A percentile compares a stretch with the other conserved stretches of the same genome.
Evolutionary conservation across 2,329 filamentous ascomycete genomes (phyloP).

Genomic region (Verticillium zaregamsianum): DNA sequence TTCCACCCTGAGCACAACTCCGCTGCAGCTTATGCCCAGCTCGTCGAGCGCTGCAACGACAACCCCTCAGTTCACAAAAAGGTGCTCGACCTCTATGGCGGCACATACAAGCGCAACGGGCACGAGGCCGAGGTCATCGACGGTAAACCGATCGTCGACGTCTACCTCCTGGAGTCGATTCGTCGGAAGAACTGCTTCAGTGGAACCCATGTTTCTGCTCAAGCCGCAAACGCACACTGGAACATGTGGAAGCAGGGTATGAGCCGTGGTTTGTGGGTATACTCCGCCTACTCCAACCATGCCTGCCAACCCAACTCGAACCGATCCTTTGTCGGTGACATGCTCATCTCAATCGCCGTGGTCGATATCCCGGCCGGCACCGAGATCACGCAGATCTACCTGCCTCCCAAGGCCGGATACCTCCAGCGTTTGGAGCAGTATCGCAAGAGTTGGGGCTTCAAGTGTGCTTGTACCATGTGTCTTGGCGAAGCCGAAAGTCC

Average conservation of each 20-base stretch:
- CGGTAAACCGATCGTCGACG: constrained; percentile 29
- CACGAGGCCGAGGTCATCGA: constrained; percentile 27
- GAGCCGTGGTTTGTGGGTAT: constrained; percentile 25
- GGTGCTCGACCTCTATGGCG: constrained; percentile 30
- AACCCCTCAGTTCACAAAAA: constrained; percentile 29
- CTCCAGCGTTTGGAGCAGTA: constrained; percentile 20
- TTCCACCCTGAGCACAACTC: constrained; percentile 34
- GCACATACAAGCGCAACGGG: constrained; percentile 24
- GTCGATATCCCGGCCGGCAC: constrained; percentile 29
- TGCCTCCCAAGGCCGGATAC: constrained; percentile 25
- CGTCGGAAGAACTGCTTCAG: constrained; percentile 36
- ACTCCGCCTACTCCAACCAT: constrained; percentile 32
- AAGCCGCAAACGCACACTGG: constrained; percentile 17
- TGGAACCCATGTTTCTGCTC: constrained; percentile 23
- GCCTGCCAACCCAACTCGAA: constrained; percentile 26
- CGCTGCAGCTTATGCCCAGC: constrained; percentile 36
- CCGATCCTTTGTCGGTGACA: constrained; percentile 29
- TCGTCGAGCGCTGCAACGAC: constrained; percentile 32
- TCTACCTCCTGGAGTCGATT: constrained; percentile 34
- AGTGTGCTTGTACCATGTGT: constrained; percentile 34
- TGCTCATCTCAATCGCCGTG: constrained; percentile 27
- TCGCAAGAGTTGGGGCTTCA: constrained; percentile 31
- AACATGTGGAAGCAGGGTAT: constrained; percentile 15
- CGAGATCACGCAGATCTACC: constrained; percentile 34
- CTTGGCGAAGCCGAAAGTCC: constrained; percentile 20